Base-by-base conservation (phyloP, 2,329 filamentous ascomycete species). In the Ceratocystis diversiconidia region DNA sequence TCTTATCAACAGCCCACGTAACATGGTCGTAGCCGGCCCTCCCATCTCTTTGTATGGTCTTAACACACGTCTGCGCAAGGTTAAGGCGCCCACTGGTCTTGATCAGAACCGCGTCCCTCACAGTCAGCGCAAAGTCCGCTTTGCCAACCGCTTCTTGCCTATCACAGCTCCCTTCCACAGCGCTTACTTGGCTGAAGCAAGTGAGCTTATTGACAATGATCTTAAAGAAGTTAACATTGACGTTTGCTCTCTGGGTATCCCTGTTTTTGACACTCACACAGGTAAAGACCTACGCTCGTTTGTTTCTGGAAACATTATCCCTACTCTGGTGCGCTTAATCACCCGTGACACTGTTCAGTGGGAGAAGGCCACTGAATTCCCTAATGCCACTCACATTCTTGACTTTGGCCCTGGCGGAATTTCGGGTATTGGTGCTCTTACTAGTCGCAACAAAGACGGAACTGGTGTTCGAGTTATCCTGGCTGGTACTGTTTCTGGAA, bases 81-180 rank as follows among this genome's bases (percentile, higher is more conserved):
- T 96, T 74, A 99, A 96, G 80, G 92, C 94, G 1, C 88, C 94
- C 3, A 97, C 94, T n/a, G 94, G 95, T 55, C 81, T 99, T 48
- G 94, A 99, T 73, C 95, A 99, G 77, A 96, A 89, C 70, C 85
- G 92, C 67, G 87, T 97, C 64, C 95, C 95, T 5, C 91, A 90
- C 79, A 97, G 92, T 0, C 87, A 99, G 77, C 89, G 94, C 71
- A 99, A 99, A 78, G 83, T 96, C 66, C 90, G 94, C 72, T 99
- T 99, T 71, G 90, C 90, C 68, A 96, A 96, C 79, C 88, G 94
- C 68, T 99, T 99, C 80, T 79, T 99, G 68, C 95, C 94, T 60
- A 99, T 99, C 75, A 96, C 92, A 0, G 91, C 94, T 8, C 95
- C 94, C 3, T 99, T 99, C 82, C 94, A 99, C 81, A 99, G 94